phyloP scores from a whole-genome alignment of 768 basidiomycete species.

The Boletus subcaerulescens region DNA sequence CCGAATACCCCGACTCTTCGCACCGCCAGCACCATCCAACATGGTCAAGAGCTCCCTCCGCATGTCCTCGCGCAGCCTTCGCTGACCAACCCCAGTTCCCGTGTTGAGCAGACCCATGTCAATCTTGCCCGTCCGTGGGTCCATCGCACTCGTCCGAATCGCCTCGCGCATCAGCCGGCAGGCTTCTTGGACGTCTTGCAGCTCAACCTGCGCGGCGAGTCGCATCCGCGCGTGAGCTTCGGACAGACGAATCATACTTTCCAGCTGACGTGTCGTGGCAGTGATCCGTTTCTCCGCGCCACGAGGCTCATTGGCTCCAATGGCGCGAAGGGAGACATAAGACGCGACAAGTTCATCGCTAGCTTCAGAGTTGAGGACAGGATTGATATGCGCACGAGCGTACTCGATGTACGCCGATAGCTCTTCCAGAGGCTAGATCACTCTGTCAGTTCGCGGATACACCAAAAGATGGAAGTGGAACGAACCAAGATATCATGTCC shows the following conservation, averaged over 20 bases:
- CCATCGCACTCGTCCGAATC: constrained; percentile 91
- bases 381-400: constrained; percentile 81
- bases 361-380: constrained; percentile 82
- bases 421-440: constrained; percentile 74
- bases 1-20: constrained; percentile 58
- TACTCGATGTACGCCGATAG: constrained; percentile 95
- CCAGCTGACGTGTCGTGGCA: constrained; percentile 95
- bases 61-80: constrained; percentile 87
- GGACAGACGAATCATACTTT: constrained; percentile 93
- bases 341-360: constrained; percentile 78
- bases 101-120: constrained; percentile 96
- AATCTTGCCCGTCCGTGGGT: constrained; percentile 95
- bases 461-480: constrained; percentile 1
- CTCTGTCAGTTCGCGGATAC: constrained; percentile 3
- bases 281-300: constrained; percentile 92
- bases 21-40: constrained; percentile 49
- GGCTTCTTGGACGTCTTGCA: constrained; percentile 86
- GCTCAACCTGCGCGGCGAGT: constrained; percentile 81
- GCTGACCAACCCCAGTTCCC: constrained; percentile 84
- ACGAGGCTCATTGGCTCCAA: constrained; percentile 81
- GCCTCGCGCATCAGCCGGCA: constrained; percentile 95
- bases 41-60: constrained; percentile 72
- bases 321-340: constrained; percentile 93
- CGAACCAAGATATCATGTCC: constrained; percentile 76
- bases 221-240: constrained; percentile 98